Conservation (phyloP, 129 eudicot species). For the Ambrosia artemisiifolia region DNA sequence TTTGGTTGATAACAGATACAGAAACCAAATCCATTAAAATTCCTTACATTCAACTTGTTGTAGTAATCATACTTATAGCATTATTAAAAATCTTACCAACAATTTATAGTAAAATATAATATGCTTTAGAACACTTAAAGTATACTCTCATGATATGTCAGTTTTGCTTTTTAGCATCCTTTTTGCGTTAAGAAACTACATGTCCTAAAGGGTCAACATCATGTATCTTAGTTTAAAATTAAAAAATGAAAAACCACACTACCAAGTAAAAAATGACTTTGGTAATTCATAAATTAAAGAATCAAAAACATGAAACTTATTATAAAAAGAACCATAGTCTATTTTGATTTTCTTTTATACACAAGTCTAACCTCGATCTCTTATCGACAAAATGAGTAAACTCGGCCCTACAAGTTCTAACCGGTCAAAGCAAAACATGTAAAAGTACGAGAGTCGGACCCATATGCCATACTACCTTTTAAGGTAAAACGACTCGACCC, state of each 20-base stretch:
- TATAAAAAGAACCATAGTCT: constrained; percentile 22
- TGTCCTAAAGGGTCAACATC: constrained; percentile 36
- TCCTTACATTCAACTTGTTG: no score
- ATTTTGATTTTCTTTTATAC: constrained; percentile 29
- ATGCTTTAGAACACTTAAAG: neutral
- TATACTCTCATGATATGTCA: constrained; percentile 22
- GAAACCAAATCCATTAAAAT: no score
- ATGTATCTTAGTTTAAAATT: constrained; percentile 33
- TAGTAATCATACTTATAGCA: no score
- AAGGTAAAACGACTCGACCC: neutral
- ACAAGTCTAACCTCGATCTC: constrained; percentile 33
- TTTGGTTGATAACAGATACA: no score
- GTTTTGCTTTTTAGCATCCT: constrained; percentile 21
- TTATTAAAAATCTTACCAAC: neutral
- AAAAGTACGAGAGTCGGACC: constrained; percentile 7
- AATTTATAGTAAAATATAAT: neutral
- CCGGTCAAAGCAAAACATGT: constrained; percentile 14
- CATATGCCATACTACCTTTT: neutral
- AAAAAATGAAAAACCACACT: constrained; percentile 31
- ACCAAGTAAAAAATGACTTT: constrained; percentile 34
- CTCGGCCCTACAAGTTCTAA: constrained; percentile 13
- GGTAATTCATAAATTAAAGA: constrained; percentile 10
- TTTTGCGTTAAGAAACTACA: constrained; percentile 19
- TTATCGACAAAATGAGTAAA: constrained; percentile 24
- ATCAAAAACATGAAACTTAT: constrained; percentile 22